phyloP scores from a whole-genome alignment of 441 rosid genomes.

The Erysimum pusillum region DNA sequence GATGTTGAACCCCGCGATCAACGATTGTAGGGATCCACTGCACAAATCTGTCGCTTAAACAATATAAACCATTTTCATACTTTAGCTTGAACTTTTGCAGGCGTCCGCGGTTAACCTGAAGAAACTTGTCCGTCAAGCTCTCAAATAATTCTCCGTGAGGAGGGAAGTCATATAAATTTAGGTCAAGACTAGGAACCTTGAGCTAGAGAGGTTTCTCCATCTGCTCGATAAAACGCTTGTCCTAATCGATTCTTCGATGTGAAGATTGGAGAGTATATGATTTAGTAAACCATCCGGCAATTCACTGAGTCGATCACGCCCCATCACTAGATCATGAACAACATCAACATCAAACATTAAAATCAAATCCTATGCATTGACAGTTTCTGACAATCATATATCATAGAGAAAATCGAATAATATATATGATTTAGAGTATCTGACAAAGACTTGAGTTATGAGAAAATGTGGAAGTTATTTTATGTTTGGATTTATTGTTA shows the following conservation, averaged over 20 bases:
- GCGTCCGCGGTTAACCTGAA: background rate
- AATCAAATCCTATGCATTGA: background rate
- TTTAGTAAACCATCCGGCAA: background rate
- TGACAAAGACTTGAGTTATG: too few relatives aligned
- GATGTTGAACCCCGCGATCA: constrained; percentile 2
- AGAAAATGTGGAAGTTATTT: too few relatives aligned
- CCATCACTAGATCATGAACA: background rate
- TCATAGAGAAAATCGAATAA: too few relatives aligned
- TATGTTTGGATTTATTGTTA: too few relatives aligned
- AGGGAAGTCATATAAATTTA: background rate
- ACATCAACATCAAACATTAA: background rate
- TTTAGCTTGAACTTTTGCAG: background rate
- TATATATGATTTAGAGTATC: too few relatives aligned
- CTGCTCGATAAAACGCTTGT: background rate
- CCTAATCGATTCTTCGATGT: background rate
- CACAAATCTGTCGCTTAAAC: background rate
- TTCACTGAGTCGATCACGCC: background rate
- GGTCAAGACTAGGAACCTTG: background rate
- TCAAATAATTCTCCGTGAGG: background rate
- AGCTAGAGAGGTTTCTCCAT: background rate
- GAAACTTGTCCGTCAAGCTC: background rate
- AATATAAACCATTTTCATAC: background rate
- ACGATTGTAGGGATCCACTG: background rate
- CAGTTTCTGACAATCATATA: too few relatives aligned
- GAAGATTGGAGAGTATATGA: background rate